Evolutionary conservation across 495 filamentous ascomycete species (phyloP).

Genomic region (Symbiotaphrina buchneri): DNA sequence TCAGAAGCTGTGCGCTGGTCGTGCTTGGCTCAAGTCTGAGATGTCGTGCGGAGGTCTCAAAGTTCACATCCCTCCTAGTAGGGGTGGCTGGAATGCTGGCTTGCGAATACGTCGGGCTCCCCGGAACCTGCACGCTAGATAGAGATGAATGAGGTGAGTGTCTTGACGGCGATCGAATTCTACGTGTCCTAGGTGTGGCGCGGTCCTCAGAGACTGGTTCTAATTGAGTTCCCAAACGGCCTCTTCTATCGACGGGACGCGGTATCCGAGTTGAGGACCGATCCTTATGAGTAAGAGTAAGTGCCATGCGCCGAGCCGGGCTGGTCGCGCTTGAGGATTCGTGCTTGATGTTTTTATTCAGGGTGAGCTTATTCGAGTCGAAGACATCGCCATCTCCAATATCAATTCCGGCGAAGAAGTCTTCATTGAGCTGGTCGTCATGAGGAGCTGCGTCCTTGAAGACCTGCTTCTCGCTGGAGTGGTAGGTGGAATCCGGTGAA

Average conservation of each 20-base stretch:
- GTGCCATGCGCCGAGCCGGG: conserved; percentile 41
- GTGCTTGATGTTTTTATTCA: conserved; percentile 88
- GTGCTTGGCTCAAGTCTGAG: conserved; percentile 37
- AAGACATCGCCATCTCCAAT: conserved; percentile 68
- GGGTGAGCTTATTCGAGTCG: conserved; percentile 48
- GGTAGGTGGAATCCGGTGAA: conserved; percentile 5
- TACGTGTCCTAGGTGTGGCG: conserved; percentile 33
- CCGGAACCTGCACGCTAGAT: conserved; percentile 35
- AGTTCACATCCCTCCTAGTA: too few species aligned
- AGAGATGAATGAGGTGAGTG: conserved; percentile 44
- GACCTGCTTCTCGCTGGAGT: conserved; percentile 2
- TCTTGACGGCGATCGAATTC: conserved; percentile 39
- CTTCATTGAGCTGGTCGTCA: conserved; percentile 30
- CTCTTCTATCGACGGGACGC: conserved; percentile 34
- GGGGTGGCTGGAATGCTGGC: conserved; percentile 25
- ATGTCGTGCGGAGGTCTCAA: conserved; percentile 24
- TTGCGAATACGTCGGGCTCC: conserved; percentile 15
- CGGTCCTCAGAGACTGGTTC: conserved; percentile 89
- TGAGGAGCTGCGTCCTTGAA: not conserved
- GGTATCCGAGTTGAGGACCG: conserved; percentile 28
- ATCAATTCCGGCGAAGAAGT: conserved; percentile 74
- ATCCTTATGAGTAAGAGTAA: conserved; percentile 60
- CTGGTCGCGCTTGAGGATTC: conserved; percentile 44
- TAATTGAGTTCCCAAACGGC: conserved; percentile 49
- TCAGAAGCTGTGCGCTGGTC: conserved; percentile 49